Evolutionary conservation across 108 stramenopile species (phyloP), one percentile per base, ranked within the genome.

Genomic region (Cyclotella kingstonii): DNA sequence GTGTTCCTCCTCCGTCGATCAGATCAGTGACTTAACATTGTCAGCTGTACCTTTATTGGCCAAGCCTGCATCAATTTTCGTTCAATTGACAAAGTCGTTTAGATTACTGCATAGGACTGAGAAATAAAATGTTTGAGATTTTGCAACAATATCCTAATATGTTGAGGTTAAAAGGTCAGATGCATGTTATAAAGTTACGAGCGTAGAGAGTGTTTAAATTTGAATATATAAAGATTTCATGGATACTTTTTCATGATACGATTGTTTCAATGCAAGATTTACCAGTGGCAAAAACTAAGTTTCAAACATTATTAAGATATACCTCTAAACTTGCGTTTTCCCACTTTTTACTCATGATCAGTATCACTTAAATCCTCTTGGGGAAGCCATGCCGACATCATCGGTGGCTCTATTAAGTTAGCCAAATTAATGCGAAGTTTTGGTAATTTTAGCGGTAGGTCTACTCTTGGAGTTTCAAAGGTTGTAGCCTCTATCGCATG

Each of bases 1-100:
- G 23, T 89, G 88, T 50, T 58, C 55, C 12, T 82, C 84, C 6
- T 27, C 30, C n/a, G 40, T 58, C 15, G 88, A 89, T 80, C 81
- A 73, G 67, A 81, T 89, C 22, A 86, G 83, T 63, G 57, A 68
- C 25, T n/a, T 68, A 15, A 10, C 19, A 21, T 53, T 68, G 15
- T 31, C 49, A 15, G 62, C 23, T 18, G 28, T 27, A 14, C 23
- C 45, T 2, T 63, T 49, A 38, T 12, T 22, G 17, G 46, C 25
- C 19, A 38, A 33, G 5, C 62, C 62, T n/a, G 27, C 62, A 7
- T 40, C 33, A 5, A 54, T 54, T 36, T 34, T 36, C 19, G 19
- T 18, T 17, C 30, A 54, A 21, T 7, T 23, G 12, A 36, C 33
- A 38, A 35, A 19, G 6, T 54, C 54, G 7, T 54, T 34, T 39